Base-by-base conservation (phyloP, 2,329 filamentous ascomycete genomes). In the Clarireedia homoeocarpa region DNA sequence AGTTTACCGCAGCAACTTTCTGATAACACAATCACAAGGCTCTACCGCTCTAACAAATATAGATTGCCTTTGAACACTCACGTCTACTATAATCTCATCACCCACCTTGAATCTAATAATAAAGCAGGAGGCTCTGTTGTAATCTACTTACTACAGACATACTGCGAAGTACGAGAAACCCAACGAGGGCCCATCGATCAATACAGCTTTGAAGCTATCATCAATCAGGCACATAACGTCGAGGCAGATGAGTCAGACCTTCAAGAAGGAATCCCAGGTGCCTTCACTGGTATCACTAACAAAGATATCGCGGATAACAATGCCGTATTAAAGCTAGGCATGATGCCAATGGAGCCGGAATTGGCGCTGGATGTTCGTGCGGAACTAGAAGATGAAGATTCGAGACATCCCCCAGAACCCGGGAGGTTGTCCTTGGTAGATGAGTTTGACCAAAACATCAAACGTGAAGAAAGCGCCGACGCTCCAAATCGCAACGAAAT, bases 11-110 rank as follows among this genome's bases (percentile, higher is more conserved):
- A 88, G 57, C 94, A 99, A 67, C 76, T 94, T 7, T 76, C 83
- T 40, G 85, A 89, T 57, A 95, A 94, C 67, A 71, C 81, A 1
- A 80, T 86, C n/a, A 86, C 88, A 6, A 89, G 87, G 69, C 75
- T 94, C 3, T 99, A 96, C 71, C 81, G 83, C 42, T 82, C 84
- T 55, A 92, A 91, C 75, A 94, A 90, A 70, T 99, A 97, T 69
- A 83, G 90, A 12, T 79, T 99, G 38, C 90, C 90, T 0, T 75
- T 99, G n/a, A 96, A 91, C 65, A 85, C 86, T 56, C 86, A 91
- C 63, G 85, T 91, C 0, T 91, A 88, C 57, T 85, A 84, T 56
- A 88, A 88, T 58, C 79, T 97, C 7, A 86, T 96, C 66, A 88
- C 91, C 64, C 95, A 92, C 64, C 76, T 99, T 0, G 91, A 97